Conservation (phyloP, 345 rosid species). For the Xanthoceras sorbifolium region DNA sequence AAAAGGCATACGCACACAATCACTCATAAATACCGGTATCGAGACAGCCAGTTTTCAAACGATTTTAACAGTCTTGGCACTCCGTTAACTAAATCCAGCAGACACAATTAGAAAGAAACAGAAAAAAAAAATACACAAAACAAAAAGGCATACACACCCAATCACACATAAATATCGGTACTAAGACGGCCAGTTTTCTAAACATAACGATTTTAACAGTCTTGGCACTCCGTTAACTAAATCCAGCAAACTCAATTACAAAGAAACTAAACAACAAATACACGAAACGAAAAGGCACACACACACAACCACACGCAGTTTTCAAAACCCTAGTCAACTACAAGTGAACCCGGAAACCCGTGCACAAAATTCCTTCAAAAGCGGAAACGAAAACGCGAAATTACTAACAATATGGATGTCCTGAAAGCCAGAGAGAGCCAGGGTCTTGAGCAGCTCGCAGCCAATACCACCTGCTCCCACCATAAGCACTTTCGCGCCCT, state of each 20-base stretch:
- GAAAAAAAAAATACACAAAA: background rate
- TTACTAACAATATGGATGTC: constrained; percentile 92
- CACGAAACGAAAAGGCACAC: background rate
- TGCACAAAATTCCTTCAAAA: background rate
- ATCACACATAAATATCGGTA: background rate
- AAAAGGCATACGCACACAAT: background rate
- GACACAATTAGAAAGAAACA: background rate
- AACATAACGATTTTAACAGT: background rate
- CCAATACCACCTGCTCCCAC: constrained; percentile 99
- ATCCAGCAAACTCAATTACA: background rate
- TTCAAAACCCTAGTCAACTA: constrained; percentile 18
- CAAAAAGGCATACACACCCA: background rate
- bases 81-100: background rate
- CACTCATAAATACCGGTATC: background rate
- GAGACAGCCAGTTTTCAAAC: background rate
- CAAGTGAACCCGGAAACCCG: background rate
- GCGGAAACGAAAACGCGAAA: background rate
- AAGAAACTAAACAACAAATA: background rate
- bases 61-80: background rate
- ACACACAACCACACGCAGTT: background rate
- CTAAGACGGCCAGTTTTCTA: background rate
- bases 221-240: background rate
- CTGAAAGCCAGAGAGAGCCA: constrained; percentile 86
- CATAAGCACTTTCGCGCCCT: constrained; percentile 98
- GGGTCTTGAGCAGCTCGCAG: constrained; percentile 96